A percentile compares a stretch with the other conserved stretches of the same genome.
Conservation (phyloP, 2,329 filamentous ascomycete species). For the Rutstroemia sp. region DNA sequence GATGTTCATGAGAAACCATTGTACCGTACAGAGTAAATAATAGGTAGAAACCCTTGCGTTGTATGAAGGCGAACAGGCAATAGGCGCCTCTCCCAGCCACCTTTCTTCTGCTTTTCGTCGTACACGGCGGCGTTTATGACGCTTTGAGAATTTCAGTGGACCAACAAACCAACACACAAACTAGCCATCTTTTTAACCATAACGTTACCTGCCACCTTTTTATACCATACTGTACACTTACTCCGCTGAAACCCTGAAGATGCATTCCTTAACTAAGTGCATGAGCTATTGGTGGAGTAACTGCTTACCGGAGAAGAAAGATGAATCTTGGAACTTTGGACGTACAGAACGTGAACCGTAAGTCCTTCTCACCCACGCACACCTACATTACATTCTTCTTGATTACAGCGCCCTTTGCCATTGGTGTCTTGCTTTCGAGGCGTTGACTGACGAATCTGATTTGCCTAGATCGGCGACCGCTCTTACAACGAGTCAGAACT, state of each 20-base stretch:
- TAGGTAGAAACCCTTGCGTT: neutral
- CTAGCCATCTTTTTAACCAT: constrained; percentile 5
- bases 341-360: constrained; percentile 20
- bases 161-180: neutral
- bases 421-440: neutral
- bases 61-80: neutral
- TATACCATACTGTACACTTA: neutral
- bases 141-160: neutral
- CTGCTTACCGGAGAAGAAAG: constrained; percentile 1
- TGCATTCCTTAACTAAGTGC: constrained; percentile 23
- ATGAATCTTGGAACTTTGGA: constrained; percentile 23
- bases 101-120: neutral
- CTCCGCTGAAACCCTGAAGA: constrained; percentile 15
- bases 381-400: neutral
- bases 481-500: constrained; percentile 16
- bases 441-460: constrained; percentile 1
- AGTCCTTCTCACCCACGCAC: constrained; percentile 9
- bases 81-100: constrained; percentile 4
- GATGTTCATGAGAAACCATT: neutral
- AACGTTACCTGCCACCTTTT: constrained; percentile 2
- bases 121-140: neutral
- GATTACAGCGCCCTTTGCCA: neutral
- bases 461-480: constrained; percentile 19
- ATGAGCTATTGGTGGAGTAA: constrained; percentile 18
- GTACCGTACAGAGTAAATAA: neutral